Evolutionary conservation across 2,329 filamentous ascomycete species (phyloP).

Genomic region (Fusarium redolens): DNA sequence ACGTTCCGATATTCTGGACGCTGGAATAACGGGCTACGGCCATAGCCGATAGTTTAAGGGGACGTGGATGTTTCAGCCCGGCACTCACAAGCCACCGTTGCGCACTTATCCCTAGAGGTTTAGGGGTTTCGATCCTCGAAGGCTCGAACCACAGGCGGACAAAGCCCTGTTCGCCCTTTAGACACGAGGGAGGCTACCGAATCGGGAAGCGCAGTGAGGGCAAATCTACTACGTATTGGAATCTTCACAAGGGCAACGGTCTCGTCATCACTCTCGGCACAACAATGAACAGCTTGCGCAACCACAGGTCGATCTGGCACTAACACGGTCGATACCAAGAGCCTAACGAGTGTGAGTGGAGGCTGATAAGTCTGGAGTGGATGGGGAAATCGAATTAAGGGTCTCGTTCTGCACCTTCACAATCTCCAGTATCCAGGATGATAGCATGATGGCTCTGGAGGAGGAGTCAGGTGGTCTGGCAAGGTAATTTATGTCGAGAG

Average conservation of each 20-base stretch:
- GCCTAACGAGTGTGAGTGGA: slow-evolving; percentile 32
- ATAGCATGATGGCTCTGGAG: neutral
- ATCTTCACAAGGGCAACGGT: slow-evolving; percentile 4
- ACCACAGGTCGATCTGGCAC: slow-evolving; percentile 33
- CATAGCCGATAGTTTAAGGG: slow-evolving; percentile 22
- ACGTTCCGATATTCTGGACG: slow-evolving; percentile 15
- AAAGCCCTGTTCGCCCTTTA: slow-evolving; percentile 5
- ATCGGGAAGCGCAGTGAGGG: slow-evolving; percentile 19
- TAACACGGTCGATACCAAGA: slow-evolving; percentile 22
- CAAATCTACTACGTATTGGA: slow-evolving; percentile 21
- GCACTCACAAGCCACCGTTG: slow-evolving; percentile 34
- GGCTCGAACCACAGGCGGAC: slow-evolving; percentile 1
- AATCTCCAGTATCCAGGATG: slow-evolving; percentile 37
- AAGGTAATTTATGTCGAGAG: neutral
- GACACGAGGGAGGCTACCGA: slow-evolving; percentile 31
- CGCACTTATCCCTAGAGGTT: neutral
- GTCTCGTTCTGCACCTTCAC: slow-evolving; percentile 35
- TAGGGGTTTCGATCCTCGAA: slow-evolving; percentile 1
- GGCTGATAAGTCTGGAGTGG: slow-evolving; percentile 32
- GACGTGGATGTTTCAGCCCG: slow-evolving; percentile 33
- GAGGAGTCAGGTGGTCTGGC: neutral
- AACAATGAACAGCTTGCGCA: slow-evolving; percentile 29
- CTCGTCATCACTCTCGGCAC: slow-evolving; percentile 21
- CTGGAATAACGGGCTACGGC: slow-evolving; percentile 7
- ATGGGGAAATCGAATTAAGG: slow-evolving; percentile 38